A percentile compares a stretch with the other conserved stretches of the same genome.
These are phyloP conservation scores for Talaromyces sp. DNA, from an alignment of 2,329 filamentous ascomycete species.

Conservation along the genomic window DNA sequence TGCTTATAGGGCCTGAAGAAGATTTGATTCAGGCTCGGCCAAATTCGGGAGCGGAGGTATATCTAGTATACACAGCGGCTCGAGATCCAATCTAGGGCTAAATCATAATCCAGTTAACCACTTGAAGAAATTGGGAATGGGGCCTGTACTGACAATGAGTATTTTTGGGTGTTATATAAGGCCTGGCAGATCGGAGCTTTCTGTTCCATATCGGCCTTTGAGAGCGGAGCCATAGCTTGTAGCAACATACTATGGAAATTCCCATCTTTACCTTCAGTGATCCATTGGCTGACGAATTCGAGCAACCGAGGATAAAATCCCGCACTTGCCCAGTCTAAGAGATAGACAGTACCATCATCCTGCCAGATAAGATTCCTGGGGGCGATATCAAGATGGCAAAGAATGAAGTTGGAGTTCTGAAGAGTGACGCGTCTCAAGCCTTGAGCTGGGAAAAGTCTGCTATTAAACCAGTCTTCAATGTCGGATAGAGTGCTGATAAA, in stretches of 20 bases:
- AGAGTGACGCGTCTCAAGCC: background rate
- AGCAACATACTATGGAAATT: constrained; percentile 1
- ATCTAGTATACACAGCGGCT: no score
- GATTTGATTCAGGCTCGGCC: no score
- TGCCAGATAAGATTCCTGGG: constrained; percentile 24
- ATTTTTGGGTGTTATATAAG: constrained; percentile 5
- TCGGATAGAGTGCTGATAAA: constrained; percentile 18
- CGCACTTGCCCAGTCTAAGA: constrained; percentile 26
- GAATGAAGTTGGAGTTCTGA: background rate
- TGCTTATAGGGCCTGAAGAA: no score
- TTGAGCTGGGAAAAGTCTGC: constrained; percentile 18
- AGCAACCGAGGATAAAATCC: constrained; percentile 26
- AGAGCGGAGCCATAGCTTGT: constrained; percentile 5
- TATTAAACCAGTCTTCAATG: constrained; percentile 25
- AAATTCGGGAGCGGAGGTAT: no score
- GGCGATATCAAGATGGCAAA: constrained; percentile 20
- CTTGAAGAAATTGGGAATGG: no score
- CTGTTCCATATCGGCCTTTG: constrained; percentile 9
- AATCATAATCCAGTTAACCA: no score
- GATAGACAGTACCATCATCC: constrained; percentile 23
- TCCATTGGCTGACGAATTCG: constrained; percentile 21
- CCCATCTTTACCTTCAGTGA: constrained; percentile 12
- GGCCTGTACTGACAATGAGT: background rate
- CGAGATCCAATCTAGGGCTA: no score
- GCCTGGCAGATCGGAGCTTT: constrained; percentile 8